These are phyloP conservation scores for Rhodotorula graminis DNA, from an alignment of 768 basidiomycete genomes.

Conservation along the genomic window DNA sequence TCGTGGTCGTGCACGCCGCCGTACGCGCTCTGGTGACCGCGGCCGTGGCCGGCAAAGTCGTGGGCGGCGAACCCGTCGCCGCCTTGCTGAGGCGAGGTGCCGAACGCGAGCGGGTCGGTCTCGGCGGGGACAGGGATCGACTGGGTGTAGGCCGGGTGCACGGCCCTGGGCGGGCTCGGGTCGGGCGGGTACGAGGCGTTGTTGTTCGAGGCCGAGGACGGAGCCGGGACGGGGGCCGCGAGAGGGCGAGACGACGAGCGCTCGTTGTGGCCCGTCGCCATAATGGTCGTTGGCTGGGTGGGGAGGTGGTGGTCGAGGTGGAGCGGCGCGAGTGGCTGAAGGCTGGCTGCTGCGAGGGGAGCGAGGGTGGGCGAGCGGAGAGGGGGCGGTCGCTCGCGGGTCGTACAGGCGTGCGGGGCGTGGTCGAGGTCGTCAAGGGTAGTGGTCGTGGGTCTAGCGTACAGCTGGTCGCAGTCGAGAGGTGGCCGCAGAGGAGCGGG, in stretches of 20 bases:
- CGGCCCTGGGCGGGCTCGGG: neutral
- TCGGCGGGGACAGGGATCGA: conserved; percentile 1
- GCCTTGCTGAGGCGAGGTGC: conserved; percentile 20
- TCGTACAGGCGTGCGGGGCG: too few species aligned
- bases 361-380: neutral
- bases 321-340: too few species aligned
- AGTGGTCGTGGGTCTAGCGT: too few species aligned
- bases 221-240: neutral
- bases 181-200: neutral
- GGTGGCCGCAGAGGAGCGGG: too few species aligned
- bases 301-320: neutral
- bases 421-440: too few species aligned
- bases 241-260: neutral
- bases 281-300: neutral
- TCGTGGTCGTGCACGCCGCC: neutral
- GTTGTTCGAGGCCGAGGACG: neutral
- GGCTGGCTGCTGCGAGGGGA: neutral
- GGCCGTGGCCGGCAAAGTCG: conserved; percentile 8
- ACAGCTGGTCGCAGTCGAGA: too few species aligned
- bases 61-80: neutral
- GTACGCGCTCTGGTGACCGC: neutral
- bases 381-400: neutral
- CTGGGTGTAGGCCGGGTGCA: neutral
- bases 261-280: neutral
- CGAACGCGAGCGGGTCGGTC: conserved; percentile 21